Evolutionary conservation across 75 land plant genomes (phyloP).

Genomic region (Picea sitchensis): DNA sequence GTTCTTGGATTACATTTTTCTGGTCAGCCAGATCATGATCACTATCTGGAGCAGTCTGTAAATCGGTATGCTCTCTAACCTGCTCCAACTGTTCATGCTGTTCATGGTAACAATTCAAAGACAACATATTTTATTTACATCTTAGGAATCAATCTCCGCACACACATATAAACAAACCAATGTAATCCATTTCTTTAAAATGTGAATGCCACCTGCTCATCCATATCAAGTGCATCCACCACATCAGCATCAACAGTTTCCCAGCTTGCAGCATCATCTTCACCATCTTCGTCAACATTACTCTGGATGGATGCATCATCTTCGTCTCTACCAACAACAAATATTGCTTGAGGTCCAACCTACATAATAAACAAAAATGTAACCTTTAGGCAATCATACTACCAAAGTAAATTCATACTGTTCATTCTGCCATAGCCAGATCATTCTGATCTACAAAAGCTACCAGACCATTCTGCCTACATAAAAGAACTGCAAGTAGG

Average conservation of each 20-base stretch:
- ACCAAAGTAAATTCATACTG: too few species aligned
- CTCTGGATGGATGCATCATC: conserved; percentile 21
- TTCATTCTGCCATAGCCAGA: too few species aligned
- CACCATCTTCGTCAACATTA: conserved; percentile 12
- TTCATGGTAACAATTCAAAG: too few species aligned
- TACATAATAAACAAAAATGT: background rate
- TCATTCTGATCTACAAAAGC: too few species aligned
- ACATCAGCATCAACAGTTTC: conserved; percentile 34
- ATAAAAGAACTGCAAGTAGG: too few species aligned
- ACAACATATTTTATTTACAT: too few species aligned
- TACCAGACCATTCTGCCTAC: too few species aligned
- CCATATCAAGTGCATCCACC: conserved; percentile 2
- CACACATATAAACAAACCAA: background rate
- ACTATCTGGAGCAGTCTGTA: background rate
- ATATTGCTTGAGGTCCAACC: conserved; percentile 46
- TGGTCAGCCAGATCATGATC: conserved; percentile 15
- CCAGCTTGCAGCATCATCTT: conserved; percentile 49
- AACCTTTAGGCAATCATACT: too few species aligned
- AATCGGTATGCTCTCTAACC: background rate
- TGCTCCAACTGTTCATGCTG: too few species aligned
- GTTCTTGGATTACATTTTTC: background rate
- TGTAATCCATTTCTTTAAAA: background rate
- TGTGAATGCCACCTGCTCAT: conserved; percentile 9
- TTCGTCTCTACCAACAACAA: conserved; percentile 38
- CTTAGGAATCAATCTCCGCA: too few species aligned